These are phyloP conservation scores for Leccinum broughii DNA, from an alignment of 768 basidiomycete species.

Conservation along the genomic window DNA sequence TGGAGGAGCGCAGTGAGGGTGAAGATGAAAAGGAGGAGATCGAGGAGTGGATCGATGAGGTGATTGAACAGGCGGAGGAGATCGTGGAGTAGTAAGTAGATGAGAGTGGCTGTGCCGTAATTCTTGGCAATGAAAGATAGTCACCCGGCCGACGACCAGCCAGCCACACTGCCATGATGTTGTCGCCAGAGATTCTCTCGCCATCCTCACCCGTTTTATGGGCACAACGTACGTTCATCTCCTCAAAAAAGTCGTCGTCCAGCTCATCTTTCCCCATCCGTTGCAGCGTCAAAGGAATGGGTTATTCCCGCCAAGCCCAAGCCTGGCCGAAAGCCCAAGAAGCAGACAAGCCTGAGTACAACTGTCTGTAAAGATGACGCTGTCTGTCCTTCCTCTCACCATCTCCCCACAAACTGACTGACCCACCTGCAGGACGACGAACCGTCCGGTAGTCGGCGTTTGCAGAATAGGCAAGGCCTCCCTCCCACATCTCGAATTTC, in stretches of 20 bases:
- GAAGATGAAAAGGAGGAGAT: constrained; percentile 81
- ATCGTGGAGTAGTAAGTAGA: constrained; percentile 43
- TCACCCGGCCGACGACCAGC: neutral
- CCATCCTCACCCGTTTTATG: constrained; percentile 61
- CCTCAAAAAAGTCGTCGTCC: neutral
- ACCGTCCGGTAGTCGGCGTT: constrained; percentile 58
- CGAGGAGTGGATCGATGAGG: constrained; percentile 92
- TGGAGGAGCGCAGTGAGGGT: constrained; percentile 36
- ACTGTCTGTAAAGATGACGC: constrained; percentile 43
- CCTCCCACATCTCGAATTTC: constrained; percentile 1
- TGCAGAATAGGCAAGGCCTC: constrained; percentile 67
- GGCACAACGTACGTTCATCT: constrained; percentile 61
- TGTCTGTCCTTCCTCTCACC: constrained; percentile 38
- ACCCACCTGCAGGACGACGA: constrained; percentile 41
- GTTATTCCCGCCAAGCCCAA: constrained; percentile 84
- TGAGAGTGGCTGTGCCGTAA: constrained; percentile 26
- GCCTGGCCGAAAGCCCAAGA: constrained; percentile 87
- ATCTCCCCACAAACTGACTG: constrained; percentile 7
- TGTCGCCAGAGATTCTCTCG: constrained; percentile 28
- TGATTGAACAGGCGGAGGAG: constrained; percentile 87
- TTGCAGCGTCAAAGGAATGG: constrained; percentile 85
- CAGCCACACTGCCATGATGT: constrained; percentile 25
- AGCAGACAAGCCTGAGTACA: constrained; percentile 42
- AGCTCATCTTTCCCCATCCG: neutral
- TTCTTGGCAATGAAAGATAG: neutral